Conservation (phyloP, 2,329 filamentous ascomycete species). For the Colletotrichum chrysophilum region DNA sequence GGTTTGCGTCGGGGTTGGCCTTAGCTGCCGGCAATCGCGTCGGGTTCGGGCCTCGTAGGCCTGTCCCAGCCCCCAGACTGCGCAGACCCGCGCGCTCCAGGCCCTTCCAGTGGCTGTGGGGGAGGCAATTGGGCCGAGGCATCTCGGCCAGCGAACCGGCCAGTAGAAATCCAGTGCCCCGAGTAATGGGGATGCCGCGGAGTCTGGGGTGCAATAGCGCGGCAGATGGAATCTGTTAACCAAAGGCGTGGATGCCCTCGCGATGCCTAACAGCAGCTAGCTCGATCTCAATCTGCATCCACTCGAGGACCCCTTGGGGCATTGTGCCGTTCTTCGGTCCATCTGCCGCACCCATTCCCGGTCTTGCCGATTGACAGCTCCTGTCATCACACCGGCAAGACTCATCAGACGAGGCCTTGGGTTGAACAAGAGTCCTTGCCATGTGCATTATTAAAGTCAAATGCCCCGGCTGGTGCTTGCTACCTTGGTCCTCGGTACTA, state of each 20-base stretch:
- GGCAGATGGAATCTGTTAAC: background rate
- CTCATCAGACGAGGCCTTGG: background rate
- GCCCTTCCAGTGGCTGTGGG: conserved; percentile 9
- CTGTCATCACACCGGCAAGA: background rate
- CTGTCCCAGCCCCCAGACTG: background rate
- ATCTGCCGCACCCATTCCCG: background rate
- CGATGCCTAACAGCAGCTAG: background rate
- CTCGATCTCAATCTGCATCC: background rate
- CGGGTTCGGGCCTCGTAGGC: conserved; percentile 5
- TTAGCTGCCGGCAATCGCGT: conserved; percentile 18
- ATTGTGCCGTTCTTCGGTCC: background rate
- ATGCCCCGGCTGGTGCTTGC: background rate
- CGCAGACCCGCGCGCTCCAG: background rate
- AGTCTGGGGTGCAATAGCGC: conserved; percentile 20
- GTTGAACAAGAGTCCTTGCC: background rate
- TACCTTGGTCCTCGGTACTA: background rate
- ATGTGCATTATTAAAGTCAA: background rate
- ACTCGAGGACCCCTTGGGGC: background rate
- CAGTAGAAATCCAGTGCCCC: background rate
- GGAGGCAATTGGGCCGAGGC: conserved; percentile 18
- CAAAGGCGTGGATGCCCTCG: fast-evolving
- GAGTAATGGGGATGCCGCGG: background rate
- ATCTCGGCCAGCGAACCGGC: conserved; percentile 12
- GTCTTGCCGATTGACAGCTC: background rate
- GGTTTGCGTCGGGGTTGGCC: conserved; percentile 7